Evolutionary conservation across 352 stramenopile species (phyloP), one percentile per base, ranked within the genome.

Genomic region (Pythium pectinolyticum): DNA sequence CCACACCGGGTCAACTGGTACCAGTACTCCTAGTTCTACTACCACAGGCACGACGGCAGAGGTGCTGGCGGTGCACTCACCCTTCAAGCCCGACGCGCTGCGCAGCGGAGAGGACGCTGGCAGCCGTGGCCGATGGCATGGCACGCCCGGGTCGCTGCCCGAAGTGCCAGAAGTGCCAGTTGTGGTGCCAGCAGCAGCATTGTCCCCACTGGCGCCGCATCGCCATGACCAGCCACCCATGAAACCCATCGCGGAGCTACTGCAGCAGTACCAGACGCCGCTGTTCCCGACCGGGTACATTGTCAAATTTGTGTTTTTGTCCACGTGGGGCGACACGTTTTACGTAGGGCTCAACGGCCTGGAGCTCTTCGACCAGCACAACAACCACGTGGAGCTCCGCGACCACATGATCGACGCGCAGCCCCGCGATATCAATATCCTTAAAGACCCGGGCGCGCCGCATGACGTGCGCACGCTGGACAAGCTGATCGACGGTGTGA

Each of bases 211-310:
- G 19, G 19, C 53, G 8, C 56, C 45, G 17, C 43, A 31, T 6
- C 55, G 41, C 9, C 22, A 9, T 27, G 20, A 24, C 2, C 19
- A 28, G 0, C 20, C 48, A 0, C 56, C 57, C 27, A 88, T 86
- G 72, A 76, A 71, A 15, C 84, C 81, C 8, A 82, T 88, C 20
- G 61, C 69, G 15, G 75, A 84, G 48, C 48, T 93, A 20, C 81
- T 82, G 12, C 90, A 97, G 70, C 79, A 96, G 63, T 97, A 97
- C 73, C 83, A 97, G 61, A 91, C 88, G 11, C 82, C 83, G 28
- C 62, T 96, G 3, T 90, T 91, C 46, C 89, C 88, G 2, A 87
- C 80, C 0, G 86, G 90, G 5, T 92, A 88, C 75, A 92, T 95
- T 31, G 72, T 97, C 72, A 94, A 96, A 63, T 88, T 92, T 57